Base-by-base conservation (phyloP, 140 eudicot species). In the Ambrosia hybrid region DNA sequence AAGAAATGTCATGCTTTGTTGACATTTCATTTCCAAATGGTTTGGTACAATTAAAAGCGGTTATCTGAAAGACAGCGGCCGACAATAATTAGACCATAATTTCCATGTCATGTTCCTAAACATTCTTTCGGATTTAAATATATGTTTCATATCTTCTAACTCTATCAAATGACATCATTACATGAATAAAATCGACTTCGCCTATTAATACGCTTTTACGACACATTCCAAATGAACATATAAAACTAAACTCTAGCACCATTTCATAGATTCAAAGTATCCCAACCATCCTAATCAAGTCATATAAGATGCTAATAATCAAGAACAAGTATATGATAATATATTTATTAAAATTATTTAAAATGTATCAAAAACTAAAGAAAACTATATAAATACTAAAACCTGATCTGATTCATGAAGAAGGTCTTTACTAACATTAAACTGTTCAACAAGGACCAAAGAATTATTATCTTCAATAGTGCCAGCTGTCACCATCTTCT, bases 391-490 rank as follows among this genome's bases (percentile, higher is more conserved):
- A 76, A 49, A 14, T 43, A 69, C 7, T 56, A 73, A 72, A 58
- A 84, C 92, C 91, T 87, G 84, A 71, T 87, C 75, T 30, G 66
- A 65, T 65, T 82, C 80, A 72, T 78, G 74, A 78, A 83, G 78
- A 65, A 83, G 79, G 51, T 79, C 85, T 77, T 67, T 76, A 83
- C 86, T 84, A 73, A 79, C 85, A 80, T 81, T 82, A 71, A 87
- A 84, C 59, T 61, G 77, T 60, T 83, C 63, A 56, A 73, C 71
- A 74, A 75, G 72, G 48, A 73, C n/a, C 10, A 57, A 57, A 57
- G 62, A 26, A 30, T 36, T 36, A 30, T 36, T 36, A 61, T 34
- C 67, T 61, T 61, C 67, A 61, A 21, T 33, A 33, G 46, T 61
- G 37, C 67, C 67, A 34, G 0, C 36, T 34, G 38, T 34, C 67